Percentiles rank a stretch among this genome's conserved stretches.
phyloP scores from a whole-genome alignment of 202 grass and related monocot genomes.

The Digitaria exilis region DNA sequence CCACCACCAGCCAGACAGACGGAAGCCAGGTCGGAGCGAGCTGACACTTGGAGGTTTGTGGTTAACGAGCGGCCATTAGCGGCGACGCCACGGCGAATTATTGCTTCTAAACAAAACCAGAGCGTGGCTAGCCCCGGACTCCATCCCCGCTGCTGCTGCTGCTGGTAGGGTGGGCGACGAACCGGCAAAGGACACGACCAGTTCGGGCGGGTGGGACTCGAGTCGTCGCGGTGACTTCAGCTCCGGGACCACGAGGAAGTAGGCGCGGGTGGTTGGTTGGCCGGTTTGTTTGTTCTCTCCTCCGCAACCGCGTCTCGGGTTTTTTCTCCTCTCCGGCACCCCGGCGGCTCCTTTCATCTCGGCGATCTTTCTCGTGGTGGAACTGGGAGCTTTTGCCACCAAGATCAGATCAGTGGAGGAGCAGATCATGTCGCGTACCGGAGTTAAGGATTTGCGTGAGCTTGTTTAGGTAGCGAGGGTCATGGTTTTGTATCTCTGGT shows the following conservation, averaged over 20 bases:
- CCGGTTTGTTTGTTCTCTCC: too few relatives aligned
- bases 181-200: neutral
- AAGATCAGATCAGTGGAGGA: neutral
- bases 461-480: neutral
- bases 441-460: neutral
- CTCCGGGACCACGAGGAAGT: neutral
- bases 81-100: too few relatives aligned
- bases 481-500: neutral
- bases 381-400: neutral
- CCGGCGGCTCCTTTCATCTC: too few relatives aligned
- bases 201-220: neutral
- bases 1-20: too few relatives aligned
- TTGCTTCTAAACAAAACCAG: neutral
- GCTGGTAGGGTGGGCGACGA: neutral
- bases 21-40: neutral
- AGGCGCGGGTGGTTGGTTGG: too few relatives aligned
- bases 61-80: neutral
- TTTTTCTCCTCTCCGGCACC: too few relatives aligned
- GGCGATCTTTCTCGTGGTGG: neutral
- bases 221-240: neutral
- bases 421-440: neutral
- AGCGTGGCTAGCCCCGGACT: neutral
- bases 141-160: too few relatives aligned
- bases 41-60: slow-evolving; percentile 1
- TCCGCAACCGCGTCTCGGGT: neutral